Percentiles rank a stretch among this genome's conserved stretches.
Conservation (phyloP, 1,139 yeast species). For the Magnusiomyces fungicola region DNA sequence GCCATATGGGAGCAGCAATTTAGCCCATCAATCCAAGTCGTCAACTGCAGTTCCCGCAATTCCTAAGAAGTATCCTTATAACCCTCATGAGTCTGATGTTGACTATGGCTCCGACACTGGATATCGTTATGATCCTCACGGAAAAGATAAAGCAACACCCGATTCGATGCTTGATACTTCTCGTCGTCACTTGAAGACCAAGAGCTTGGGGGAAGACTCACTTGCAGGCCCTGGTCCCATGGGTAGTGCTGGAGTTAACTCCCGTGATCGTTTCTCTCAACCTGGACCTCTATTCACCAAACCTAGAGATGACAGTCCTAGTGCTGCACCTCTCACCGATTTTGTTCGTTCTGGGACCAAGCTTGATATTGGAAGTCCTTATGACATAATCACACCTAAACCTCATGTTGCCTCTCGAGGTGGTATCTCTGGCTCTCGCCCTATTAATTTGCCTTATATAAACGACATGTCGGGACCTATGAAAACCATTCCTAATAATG, state of each 20-base stretch:
- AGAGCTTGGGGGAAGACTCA: background rate
- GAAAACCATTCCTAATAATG: background rate
- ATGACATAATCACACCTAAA: too few species aligned
- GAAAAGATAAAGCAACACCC: slow-evolving; percentile 12
- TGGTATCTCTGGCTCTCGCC: background rate
- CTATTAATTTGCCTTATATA: too few species aligned
- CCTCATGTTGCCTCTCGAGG: background rate
- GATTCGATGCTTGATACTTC: slow-evolving; percentile 6
- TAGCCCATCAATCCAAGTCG: background rate
- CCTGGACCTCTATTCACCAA: background rate
- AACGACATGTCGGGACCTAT: too few species aligned
- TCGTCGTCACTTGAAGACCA: background rate
- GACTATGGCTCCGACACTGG: slow-evolving; percentile 7
- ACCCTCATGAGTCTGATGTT: slow-evolving; percentile 6
- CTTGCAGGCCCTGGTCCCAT: background rate
- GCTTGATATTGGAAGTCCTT: background rate
- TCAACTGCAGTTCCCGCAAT: slow-evolving; percentile 6
- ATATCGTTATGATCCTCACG: slow-evolving; percentile 9
- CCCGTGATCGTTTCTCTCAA: too few species aligned
- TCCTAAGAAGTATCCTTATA: slow-evolving; percentile 8
- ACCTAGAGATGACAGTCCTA: background rate
- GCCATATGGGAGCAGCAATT: background rate
- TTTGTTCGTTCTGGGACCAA: background rate
- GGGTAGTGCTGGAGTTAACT: too few species aligned
- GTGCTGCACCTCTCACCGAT: background rate